Percentiles rank a stretch among this genome's conserved stretches.
phyloP scores from a whole-genome alignment of 2,329 filamentous ascomycete genomes.

The Paracoccidioides brasiliensis region DNA sequence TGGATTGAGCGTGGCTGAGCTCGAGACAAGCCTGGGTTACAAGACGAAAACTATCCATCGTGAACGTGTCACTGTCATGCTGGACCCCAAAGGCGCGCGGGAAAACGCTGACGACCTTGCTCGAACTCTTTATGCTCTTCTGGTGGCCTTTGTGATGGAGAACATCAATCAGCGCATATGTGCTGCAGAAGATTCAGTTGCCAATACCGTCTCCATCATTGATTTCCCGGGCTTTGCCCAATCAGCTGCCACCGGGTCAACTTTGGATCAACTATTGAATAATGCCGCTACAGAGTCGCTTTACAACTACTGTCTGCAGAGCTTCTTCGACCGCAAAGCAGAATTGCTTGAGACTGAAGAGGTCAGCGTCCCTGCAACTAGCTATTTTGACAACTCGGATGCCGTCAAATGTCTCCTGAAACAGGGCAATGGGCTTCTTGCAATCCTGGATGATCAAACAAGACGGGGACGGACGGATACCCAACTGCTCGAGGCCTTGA shows the following conservation, averaged over 20 bases:
- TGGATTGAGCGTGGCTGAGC: constrained; percentile 64
- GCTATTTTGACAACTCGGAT: constrained; percentile 96
- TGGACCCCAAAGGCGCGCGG: constrained; percentile 80
- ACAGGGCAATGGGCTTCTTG: constrained; percentile 78
- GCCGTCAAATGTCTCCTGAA: constrained; percentile 86
- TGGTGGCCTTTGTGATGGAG: constrained; percentile 91
- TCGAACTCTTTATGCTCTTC: constrained; percentile 78
- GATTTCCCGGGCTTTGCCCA: constrained; percentile 95
- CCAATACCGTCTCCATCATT: constrained; percentile 86
- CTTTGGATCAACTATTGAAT: constrained; percentile 82
- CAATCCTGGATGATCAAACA: constrained; percentile 92
- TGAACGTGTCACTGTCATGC: constrained; percentile 96
- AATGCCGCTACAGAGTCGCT: constrained; percentile 87
- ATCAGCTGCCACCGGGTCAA: constrained; percentile 66
- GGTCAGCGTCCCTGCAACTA: constrained; percentile 76
- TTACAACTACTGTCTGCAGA: constrained; percentile 86
- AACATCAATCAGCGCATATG: constrained; percentile 81
- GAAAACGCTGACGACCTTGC: constrained; percentile 90
- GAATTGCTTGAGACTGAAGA: constrained; percentile 92
- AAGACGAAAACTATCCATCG: constrained; percentile 94
- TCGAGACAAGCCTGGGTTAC: constrained; percentile 83
- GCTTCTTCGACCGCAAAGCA: constrained; percentile 89
- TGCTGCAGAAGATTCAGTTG: constrained; percentile 72
- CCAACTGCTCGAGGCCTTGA: constrained; percentile 79
- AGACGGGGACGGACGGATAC: constrained; percentile 75